Percentiles rank a stretch among this genome's conserved stretches.
These are phyloP conservation scores for Colletotrichum musae DNA, from an alignment of 2,329 filamentous ascomycete species.

Conservation along the genomic window DNA sequence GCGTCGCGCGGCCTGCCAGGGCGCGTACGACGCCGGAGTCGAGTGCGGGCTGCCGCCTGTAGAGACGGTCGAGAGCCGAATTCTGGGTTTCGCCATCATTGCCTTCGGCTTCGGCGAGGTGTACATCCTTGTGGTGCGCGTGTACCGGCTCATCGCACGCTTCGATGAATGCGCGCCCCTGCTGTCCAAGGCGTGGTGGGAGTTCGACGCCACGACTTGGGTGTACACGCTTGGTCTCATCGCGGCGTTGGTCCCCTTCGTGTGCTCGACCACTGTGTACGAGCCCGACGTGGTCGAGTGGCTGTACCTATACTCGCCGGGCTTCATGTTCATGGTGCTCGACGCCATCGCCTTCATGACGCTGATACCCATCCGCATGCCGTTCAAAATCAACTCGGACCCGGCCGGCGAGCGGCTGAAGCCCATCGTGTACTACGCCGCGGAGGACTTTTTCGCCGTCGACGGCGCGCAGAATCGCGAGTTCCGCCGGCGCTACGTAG, in stretches of 20 bases:
- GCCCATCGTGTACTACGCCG: constrained; percentile 39
- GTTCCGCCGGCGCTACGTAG: constrained; percentile 35
- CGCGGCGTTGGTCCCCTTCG: constrained; percentile 34
- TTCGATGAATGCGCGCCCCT: constrained; percentile 34
- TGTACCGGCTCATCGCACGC: constrained; percentile 36
- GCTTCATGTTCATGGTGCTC: constrained; percentile 40
- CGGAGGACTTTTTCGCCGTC: constrained; percentile 40
- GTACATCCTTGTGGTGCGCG: constrained; percentile 38
- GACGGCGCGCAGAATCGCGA: constrained; percentile 39
- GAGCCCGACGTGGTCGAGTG: constrained; percentile 35
- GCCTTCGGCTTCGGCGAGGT: constrained; percentile 38
- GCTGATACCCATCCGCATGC: constrained; percentile 35
- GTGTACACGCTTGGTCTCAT: constrained; percentile 38
- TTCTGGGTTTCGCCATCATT: constrained; percentile 37
- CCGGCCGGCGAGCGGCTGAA: constrained; percentile 33
- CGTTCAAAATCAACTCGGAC: constrained; percentile 40
- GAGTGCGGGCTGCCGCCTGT: constrained; percentile 26
- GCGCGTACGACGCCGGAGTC: constrained; percentile 31
- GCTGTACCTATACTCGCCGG: constrained; percentile 38
- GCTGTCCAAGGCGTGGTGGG: constrained; percentile 35
- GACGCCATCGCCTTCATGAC: constrained; percentile 37
- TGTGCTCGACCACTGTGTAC: constrained; percentile 37
- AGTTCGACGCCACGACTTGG: constrained; percentile 39
- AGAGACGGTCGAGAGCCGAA: constrained; percentile 34
- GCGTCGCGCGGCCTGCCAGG: constrained; percentile 24